Base-by-base conservation (phyloP, 495 filamentous ascomycete species). In the Hypoxylon cercidicola region DNA sequence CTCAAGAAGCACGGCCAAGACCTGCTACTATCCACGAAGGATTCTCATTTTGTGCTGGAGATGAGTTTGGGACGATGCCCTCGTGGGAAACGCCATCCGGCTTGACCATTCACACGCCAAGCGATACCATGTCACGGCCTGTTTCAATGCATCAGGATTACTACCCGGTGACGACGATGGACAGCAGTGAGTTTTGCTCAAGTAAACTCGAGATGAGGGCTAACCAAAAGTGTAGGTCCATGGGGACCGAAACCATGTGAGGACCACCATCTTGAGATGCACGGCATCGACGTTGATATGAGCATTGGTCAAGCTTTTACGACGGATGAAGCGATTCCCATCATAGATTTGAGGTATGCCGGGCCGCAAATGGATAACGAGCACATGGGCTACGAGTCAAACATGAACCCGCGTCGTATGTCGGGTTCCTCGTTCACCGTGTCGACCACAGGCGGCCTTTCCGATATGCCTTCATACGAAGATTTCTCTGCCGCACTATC, bases 1-100 rank as follows among this genome's bases (percentile, higher is more conserved):
- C 78, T 20, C 78, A 82, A 49, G 70, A 73, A 64, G 63, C 78
- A 56, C 76, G 77, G 44, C 80, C 82, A 28, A 75, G 84, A 23
- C 82, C 84, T 35, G 82, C 82, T 35, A 85, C 83, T 39, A 86
- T 87, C 57, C 82, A 85, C 53, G 84, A 87, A 72, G 82, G 79
- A 37, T 87, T 87, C 66, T 81, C 82, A 39, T 87, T 83, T 58
- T 84, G 83, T 62, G 75, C 86, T 50, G 76, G 79, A 19, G 83
- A 81, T 37, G 78, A 81, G 15, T 85, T 78, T 41, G 74, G 77
- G 21, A 72, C 78, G 0, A 62, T 85, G 50, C 75, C 83, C 25
- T 79, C 84, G 10, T 87, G 84, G 84, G 84, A 82, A 60, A 75
- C 83, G 9, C 80, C 82, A 23, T 79, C 79, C 9, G 72, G 84